phyloP scores from a whole-genome alignment of 768 basidiomycete genomes.

The Solioccasus polychromus region DNA sequence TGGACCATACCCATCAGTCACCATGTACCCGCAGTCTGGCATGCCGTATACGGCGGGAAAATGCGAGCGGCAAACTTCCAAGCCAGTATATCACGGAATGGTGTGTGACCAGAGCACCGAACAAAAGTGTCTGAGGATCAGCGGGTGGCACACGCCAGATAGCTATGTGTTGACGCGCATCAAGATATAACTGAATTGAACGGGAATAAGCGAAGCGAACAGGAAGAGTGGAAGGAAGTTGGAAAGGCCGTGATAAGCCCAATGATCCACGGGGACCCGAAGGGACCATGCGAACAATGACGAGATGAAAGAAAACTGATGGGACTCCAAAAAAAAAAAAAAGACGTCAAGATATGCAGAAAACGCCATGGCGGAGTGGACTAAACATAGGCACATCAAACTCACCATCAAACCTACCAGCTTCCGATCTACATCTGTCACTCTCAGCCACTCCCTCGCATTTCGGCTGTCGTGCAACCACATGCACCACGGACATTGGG shows the following conservation, averaged over 20 bases:
- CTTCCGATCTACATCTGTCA: slow-evolving; percentile 32
- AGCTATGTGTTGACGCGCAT: slow-evolving; percentile 9
- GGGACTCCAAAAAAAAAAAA: neutral
- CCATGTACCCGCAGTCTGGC: slow-evolving; percentile 21
- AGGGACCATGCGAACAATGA: slow-evolving; percentile 2
- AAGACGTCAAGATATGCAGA: neutral
- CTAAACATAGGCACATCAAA: slow-evolving; percentile 9
- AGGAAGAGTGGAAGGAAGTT: slow-evolving; percentile 7
- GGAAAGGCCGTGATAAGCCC: slow-evolving; percentile 6
- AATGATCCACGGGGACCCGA: slow-evolving; percentile 14
- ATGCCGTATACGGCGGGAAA: slow-evolving; percentile 27
- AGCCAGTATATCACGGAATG: slow-evolving; percentile 10
- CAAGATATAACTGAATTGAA: slow-evolving; percentile 10
- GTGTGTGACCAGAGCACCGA: slow-evolving; percentile 3
- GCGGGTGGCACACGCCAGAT: slow-evolving; percentile 5
- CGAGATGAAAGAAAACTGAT: slow-evolving; percentile 12
- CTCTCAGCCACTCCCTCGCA: slow-evolving; percentile 33
- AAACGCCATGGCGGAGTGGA: neutral
- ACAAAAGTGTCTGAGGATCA: slow-evolving; percentile 4
- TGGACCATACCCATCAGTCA: slow-evolving; percentile 30
- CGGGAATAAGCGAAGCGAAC: slow-evolving; percentile 4
- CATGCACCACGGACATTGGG: slow-evolving; percentile 18
- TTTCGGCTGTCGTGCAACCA: slow-evolving; percentile 25
- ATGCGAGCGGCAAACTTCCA: slow-evolving; percentile 18
- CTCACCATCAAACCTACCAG: slow-evolving; percentile 27